These are phyloP conservation scores for Blechomonas ayalai DNA, from an alignment of 208 protist species.

Conservation along the genomic window DNA sequence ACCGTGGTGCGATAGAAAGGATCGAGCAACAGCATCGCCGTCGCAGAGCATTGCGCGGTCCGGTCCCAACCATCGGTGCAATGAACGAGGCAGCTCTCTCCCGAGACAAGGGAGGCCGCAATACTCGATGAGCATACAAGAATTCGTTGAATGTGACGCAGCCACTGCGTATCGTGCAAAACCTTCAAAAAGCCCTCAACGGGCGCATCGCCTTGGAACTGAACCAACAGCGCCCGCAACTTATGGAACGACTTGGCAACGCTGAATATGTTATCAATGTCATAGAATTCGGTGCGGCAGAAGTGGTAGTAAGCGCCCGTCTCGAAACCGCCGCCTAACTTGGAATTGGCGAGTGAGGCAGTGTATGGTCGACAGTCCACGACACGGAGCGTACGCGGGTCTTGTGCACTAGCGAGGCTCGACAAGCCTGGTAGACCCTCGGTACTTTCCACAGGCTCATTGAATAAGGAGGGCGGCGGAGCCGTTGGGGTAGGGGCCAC, in stretches of 20 bases:
- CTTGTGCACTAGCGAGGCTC: background rate
- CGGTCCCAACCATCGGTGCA: slow-evolving; percentile 95
- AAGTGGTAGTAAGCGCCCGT: slow-evolving; percentile 49
- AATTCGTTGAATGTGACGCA: slow-evolving; percentile 53
- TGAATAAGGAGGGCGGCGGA: slow-evolving; percentile 17
- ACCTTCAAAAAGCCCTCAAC: slow-evolving; percentile 41
- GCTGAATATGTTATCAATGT: slow-evolving; percentile 90
- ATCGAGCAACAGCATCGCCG: slow-evolving; percentile 90
- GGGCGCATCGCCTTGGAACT: slow-evolving; percentile 38
- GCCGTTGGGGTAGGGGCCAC: background rate
- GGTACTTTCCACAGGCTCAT: slow-evolving; percentile 6
- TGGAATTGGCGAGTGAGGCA: slow-evolving; percentile 53
- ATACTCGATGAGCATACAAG: slow-evolving; percentile 35
- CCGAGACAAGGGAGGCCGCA: slow-evolving; percentile 35
- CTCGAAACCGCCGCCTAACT: slow-evolving; percentile 84
- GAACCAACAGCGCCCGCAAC: slow-evolving; percentile 37
- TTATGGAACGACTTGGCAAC: slow-evolving; percentile 58
- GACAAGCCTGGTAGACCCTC: background rate
- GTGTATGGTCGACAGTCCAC: slow-evolving; percentile 66
- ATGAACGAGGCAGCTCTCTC: slow-evolving; percentile 84
- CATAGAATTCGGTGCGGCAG: slow-evolving; percentile 64
- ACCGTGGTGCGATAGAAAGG: slow-evolving; percentile 93
- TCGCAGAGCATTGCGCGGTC: slow-evolving; percentile 82
- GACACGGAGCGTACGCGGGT: slow-evolving; percentile 31
- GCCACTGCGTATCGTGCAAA: slow-evolving; percentile 59